Percentiles rank a stretch among this genome's conserved stretches.
Evolutionary conservation across 1,284 basidiomycete species (phyloP).

Genomic region (Pterulicium gracile): DNA sequence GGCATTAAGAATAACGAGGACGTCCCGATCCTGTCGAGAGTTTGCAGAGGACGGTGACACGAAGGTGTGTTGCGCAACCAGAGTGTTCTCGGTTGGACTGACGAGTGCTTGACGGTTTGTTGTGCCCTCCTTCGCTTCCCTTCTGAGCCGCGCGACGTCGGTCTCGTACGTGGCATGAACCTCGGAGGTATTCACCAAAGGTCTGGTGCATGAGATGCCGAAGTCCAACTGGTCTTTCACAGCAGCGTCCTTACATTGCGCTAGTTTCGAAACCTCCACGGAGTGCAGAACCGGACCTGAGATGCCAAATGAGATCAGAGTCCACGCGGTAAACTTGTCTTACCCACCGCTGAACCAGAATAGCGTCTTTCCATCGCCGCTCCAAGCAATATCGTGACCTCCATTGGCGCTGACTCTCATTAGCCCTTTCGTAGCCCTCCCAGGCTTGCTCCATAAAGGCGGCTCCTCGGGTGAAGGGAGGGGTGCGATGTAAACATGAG

Average conservation of each 20-base stretch:
- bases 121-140: conserved; percentile 30
- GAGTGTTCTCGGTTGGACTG: neutral
- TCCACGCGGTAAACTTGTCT: conserved; percentile 6
- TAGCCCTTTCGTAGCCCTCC: conserved; percentile 47
- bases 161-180: conserved; percentile 46
- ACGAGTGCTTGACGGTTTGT: conserved; percentile 13
- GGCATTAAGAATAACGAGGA: conserved; percentile 52
- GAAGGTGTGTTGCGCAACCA: neutral
- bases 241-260: conserved; percentile 34
- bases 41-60: neutral
- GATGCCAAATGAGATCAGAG: conserved; percentile 3
- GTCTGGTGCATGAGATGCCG: conserved; percentile 47
- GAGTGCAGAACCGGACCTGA: conserved; percentile 57
- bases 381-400: conserved; percentile 57
- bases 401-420: conserved; percentile 57
- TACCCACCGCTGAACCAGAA: conserved; percentile 60
- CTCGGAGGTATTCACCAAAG: conserved; percentile 41
- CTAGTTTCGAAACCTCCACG: conserved; percentile 41
- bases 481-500: conserved; percentile 48
- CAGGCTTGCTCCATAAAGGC: conserved; percentile 58
- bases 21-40: conserved; percentile 19
- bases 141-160: conserved; percentile 45
- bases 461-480: conserved; percentile 24
- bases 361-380: conserved; percentile 45
- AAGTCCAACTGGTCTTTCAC: conserved; percentile 37